Conservation (phyloP, 2,329 filamentous ascomycete genomes). For the Cytospora mali region DNA sequence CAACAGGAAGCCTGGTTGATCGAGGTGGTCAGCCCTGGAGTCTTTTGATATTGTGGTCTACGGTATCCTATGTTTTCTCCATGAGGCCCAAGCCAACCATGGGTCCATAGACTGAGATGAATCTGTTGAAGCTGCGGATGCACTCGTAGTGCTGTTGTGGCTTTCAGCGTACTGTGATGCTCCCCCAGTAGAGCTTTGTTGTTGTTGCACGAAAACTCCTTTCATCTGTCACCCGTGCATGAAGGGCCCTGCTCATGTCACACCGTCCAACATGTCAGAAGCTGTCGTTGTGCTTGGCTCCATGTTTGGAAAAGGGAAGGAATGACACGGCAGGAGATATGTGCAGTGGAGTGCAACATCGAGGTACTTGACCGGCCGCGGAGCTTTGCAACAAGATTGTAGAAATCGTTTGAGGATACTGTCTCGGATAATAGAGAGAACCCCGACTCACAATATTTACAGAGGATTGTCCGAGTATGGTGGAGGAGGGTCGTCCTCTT, state of each 20-base stretch:
- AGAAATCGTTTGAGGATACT: conserved; percentile 3
- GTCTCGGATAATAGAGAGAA: conserved; percentile 28
- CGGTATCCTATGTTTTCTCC: no score
- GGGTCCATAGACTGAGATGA: background rate
- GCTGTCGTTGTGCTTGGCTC: background rate
- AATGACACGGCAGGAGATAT: background rate
- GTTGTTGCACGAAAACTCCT: conserved; percentile 12
- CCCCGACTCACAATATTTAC: conserved; percentile 25
- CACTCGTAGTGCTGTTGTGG: background rate
- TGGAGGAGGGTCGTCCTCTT: conserved; percentile 39
- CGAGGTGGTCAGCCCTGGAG: background rate
- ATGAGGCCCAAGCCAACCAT: background rate
- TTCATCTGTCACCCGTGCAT: conserved; percentile 19
- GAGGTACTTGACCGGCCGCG: background rate
- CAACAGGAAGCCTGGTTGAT: background rate
- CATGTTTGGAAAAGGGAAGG: background rate
- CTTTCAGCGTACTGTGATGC: background rate
- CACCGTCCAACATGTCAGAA: conserved; percentile 19
- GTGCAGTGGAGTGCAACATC: background rate
- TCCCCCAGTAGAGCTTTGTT: background rate
- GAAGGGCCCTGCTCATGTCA: conserved; percentile 9
- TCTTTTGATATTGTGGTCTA: background rate
- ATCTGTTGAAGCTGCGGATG: background rate
- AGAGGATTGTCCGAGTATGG: conserved; percentile 44
- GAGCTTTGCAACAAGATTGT: background rate